Base-by-base conservation (phyloP, 768 basidiomycete species). In the Gautieria morchelliformis region DNA sequence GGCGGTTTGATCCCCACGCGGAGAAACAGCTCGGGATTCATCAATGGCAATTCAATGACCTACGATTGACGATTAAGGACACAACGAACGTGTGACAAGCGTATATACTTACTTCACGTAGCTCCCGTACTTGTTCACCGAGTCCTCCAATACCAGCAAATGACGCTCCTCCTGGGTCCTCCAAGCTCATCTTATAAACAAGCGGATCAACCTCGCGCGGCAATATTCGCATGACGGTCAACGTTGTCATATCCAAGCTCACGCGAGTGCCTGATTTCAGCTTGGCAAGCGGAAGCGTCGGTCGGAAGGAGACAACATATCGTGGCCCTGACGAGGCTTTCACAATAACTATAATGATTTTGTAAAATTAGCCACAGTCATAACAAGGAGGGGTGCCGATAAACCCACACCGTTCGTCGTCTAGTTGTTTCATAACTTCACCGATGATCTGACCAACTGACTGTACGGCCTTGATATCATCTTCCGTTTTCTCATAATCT, bases 171-270 rank as follows among this genome's bases (percentile, higher is more conserved):
- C 93, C 93, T 2, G 96, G 93, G 66, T 98, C 95, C 70, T 99
- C 96, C 66, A 96, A 75, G 62, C 92, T 95, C 96, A 98, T 99
- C 75, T 97, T 98, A 77, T 99, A 99, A 11, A 99, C 95, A 64
- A 95, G 74, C 15, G 96, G 96, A 68, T 99, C 96, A 7, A 99
- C 92, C 69, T 99, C 96, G 61, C 96, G 82, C 4, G 96, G 96
- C 19, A 99, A 76, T 53, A 98, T 95, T 39, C 96, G 89, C 93
- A 99, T 98, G 67, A 99, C 92, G 6, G 96, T 99, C 33, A 98
- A 76, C 2, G 96, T 98, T 4, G 96, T 99, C 96, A 99, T 98
- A 70, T 99, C 96, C 33, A 99, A 82, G 56, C 93, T 94, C 58
- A 99, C 96, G 62, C 96, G 89, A 4, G 91, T 91, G 51, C 93